phyloP scores from a whole-genome alignment of 352 stramenopile species.

The Aphanomyces invadans region DNA sequence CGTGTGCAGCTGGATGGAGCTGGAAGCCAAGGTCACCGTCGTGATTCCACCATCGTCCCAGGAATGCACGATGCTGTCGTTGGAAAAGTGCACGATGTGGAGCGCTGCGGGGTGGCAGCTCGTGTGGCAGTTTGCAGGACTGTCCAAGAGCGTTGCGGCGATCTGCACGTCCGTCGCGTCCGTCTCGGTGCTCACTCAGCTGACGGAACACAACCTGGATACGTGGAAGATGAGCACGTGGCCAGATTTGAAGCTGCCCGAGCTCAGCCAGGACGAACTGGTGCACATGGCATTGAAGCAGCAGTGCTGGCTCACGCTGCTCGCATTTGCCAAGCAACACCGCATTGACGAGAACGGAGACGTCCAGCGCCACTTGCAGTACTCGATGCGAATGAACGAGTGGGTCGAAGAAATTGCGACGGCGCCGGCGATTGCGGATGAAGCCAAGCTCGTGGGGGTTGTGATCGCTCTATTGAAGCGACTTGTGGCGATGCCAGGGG shows the following conservation, averaged over 20 bases:
- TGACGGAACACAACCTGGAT: slow-evolving; percentile 75
- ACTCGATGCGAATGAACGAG: slow-evolving; percentile 41
- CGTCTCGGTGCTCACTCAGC: slow-evolving; percentile 73
- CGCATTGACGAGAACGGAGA: slow-evolving; percentile 27
- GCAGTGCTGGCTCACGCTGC: slow-evolving; percentile 66
- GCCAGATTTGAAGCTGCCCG: slow-evolving; percentile 55
- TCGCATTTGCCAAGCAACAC: slow-evolving; percentile 73
- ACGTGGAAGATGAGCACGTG: slow-evolving; percentile 80
- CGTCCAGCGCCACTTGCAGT: slow-evolving; percentile 11
- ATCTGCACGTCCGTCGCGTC: slow-evolving; percentile 74
- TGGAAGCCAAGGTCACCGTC: background rate
- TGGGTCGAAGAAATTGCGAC: slow-evolving; percentile 64
- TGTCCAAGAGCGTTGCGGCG: slow-evolving; percentile 54
- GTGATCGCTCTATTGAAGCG: background rate
- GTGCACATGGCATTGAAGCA: slow-evolving; percentile 59
- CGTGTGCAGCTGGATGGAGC: slow-evolving; percentile 8
- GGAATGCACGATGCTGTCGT: background rate
- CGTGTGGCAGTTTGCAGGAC: slow-evolving; percentile 8
- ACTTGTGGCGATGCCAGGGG: slow-evolving; percentile 2
- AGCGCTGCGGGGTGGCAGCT: slow-evolving; percentile 27
- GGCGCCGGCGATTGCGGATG: slow-evolving; percentile 20
- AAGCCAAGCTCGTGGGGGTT: slow-evolving; percentile 18
- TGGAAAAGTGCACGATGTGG: background rate
- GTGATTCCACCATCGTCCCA: background rate
- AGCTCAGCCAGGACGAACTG: slow-evolving; percentile 76